Evolutionary conservation across 805 yeast species (phyloP), one percentile per base, ranked within the genome.

Genomic region (Pichia gijzeniarum): DNA sequence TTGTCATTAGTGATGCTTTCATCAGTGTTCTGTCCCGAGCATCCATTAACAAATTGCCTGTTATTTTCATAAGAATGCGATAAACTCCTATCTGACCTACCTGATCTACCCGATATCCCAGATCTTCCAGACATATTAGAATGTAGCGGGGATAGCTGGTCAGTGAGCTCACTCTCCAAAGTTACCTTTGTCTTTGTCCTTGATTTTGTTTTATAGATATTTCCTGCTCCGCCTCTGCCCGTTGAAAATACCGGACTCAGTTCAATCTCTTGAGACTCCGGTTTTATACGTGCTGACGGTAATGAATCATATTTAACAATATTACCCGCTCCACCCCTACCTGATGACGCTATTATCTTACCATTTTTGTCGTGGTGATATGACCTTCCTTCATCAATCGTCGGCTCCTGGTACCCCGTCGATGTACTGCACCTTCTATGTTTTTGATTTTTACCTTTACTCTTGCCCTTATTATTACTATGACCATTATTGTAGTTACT

Each of bases 181-280:
- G 53, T 57, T 45, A 67, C 68, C 49, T 68, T 68, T 31, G 64
- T 44, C 28, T 40, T 45, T 3, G 41, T 33, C 5, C 21, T 27
- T 5, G 42, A 33, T 17, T 37, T 45, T 2, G 40, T 46, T 25
- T 30, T 28, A 16, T 42, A 38, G 63, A 73, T 71, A 53, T 77
- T 77, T 4, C 81, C 81, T 46, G 69, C 74, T 1, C 82, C 81
- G 6, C 82, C 81, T 53, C 81, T 61, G 20, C 82, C 81, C 2
- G 80, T 75, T 13, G 78, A 65, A 46, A 71, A 67, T 44, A 66
- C 70, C 39, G 61, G 67, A 41, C 64, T 63, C 43, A 62, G 60
- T 53, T 65, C 64, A 8, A 55, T 62, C 69, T 35, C 73, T 67
- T 49, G 62, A 64, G 25, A 69, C 60, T 18, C 63, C 22, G 69